These are phyloP conservation scores for Cicer bijugum DNA, from an alignment of 306 rosid genomes.

Conservation along the genomic window DNA sequence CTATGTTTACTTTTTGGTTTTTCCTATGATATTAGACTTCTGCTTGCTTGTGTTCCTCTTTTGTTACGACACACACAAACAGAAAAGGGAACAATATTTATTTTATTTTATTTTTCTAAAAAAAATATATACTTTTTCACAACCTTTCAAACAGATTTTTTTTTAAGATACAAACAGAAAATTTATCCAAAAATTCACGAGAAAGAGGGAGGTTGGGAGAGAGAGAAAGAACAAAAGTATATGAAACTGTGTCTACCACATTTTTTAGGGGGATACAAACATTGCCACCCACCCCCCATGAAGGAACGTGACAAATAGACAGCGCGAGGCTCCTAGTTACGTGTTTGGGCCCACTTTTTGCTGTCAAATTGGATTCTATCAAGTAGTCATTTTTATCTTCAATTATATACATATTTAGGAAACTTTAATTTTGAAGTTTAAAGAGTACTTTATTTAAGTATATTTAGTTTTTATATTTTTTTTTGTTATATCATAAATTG, in stretches of 20 bases:
- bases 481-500: no score
- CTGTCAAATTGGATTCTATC: neutral
- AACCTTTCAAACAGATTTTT: conserved; percentile 10
- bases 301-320: conserved; percentile 59
- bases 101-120: conserved; percentile 17
- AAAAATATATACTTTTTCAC: conserved; percentile 6
- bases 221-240: neutral
- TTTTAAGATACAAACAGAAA: neutral
- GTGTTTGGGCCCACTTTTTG: conserved; percentile 3
- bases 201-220: conserved; percentile 2
- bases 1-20: conserved; percentile 4
- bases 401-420: no score
- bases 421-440: no score
- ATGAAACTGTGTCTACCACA: conserved; percentile 32
- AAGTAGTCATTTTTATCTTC: neutral
- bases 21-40: conserved; percentile 45
- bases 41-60: conserved; percentile 31
- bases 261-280: conserved; percentile 44
- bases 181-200: conserved; percentile 35
- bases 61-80: conserved; percentile 56
- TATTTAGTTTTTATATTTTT: no score
- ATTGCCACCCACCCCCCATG: conserved; percentile 50
- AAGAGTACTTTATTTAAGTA: no score
- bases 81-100: conserved; percentile 40
- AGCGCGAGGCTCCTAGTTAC: conserved; percentile 21